A percentile compares a stretch with the other conserved stretches of the same genome.
Evolutionary conservation across 169 alveolate genomes (phyloP).

Genomic region (Theileria parva): DNA sequence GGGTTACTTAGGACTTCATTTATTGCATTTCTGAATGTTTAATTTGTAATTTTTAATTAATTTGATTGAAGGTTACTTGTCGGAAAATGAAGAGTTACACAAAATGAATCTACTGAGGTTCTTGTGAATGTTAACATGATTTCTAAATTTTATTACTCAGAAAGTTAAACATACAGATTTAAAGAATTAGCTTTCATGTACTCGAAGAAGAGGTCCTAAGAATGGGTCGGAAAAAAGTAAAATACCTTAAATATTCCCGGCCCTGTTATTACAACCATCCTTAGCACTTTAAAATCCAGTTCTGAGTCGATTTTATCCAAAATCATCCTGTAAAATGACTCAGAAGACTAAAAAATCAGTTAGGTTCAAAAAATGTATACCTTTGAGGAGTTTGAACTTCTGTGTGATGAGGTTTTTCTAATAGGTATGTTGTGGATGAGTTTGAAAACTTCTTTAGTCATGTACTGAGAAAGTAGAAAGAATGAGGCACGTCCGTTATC

Average conservation of each 20-base stretch:
- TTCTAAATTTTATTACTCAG: slow-evolving; percentile 12
- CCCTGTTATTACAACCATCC: slow-evolving; percentile 62
- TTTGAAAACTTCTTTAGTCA: slow-evolving; percentile 56
- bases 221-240: not conserved
- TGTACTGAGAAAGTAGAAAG: slow-evolving; percentile 32
- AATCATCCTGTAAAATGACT: slow-evolving; percentile 38
- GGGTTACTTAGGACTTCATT: slow-evolving; percentile 50
- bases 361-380: not conserved
- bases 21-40: slow-evolving; percentile 30
- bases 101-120: slow-evolving; percentile 36
- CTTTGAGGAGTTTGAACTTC: slow-evolving; percentile 36
- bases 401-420: slow-evolving; percentile 31
- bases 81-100: slow-evolving; percentile 57
- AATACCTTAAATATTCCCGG: slow-evolving; percentile 58
- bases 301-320: slow-evolving; percentile 13
- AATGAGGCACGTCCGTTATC: slow-evolving; percentile 53
- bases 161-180: slow-evolving; percentile 15
- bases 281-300: slow-evolving; percentile 32
- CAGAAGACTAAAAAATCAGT: slow-evolving; percentile 12
- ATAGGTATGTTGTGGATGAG: slow-evolving; percentile 52
- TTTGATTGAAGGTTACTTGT: slow-evolving; percentile 18
- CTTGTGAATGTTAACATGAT: slow-evolving; percentile 20
- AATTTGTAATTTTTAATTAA: too few species aligned
- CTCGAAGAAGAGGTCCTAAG: slow-evolving; percentile 35
- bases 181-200: slow-evolving; percentile 27